Evolutionary conservation across 352 stramenopile species (phyloP).

Genomic region (Globisporangium barbulae): DNA sequence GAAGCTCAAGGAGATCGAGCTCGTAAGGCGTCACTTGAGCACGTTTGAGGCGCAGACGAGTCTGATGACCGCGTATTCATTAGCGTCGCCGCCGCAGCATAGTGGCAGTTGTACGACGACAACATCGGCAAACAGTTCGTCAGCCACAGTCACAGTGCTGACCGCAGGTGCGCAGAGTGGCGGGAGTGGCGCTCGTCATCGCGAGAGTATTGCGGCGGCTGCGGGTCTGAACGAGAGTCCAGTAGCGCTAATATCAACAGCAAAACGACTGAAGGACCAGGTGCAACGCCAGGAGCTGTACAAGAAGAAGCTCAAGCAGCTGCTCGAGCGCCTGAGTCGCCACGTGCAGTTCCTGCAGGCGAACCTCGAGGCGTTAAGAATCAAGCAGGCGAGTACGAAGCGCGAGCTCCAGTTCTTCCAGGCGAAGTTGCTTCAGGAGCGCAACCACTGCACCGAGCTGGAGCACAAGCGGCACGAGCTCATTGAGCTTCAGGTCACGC

Average conservation of each 20-base stretch:
- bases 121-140: background rate
- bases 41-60: slow-evolving; percentile 19
- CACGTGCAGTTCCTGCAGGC: slow-evolving; percentile 36
- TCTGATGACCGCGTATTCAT: background rate
- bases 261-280: slow-evolving; percentile 34
- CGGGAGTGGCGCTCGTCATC: slow-evolving; percentile 10
- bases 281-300: slow-evolving; percentile 45
- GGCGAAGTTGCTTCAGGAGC: slow-evolving; percentile 34
- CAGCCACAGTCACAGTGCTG: background rate
- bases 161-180: slow-evolving; percentile 2
- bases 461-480: slow-evolving; percentile 27
- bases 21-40: slow-evolving; percentile 34
- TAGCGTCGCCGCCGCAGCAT: background rate
- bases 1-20: slow-evolving; percentile 36
- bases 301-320: slow-evolving; percentile 48
- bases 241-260: background rate
- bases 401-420: slow-evolving; percentile 34
- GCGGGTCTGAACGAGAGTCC: background rate
- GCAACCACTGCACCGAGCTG: slow-evolving; percentile 30
- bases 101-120: background rate
- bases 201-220: slow-evolving; percentile 8
- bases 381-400: slow-evolving; percentile 22
- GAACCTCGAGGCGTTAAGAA: slow-evolving; percentile 29
- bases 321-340: slow-evolving; percentile 39
- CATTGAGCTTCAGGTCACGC: slow-evolving; percentile 18